These are phyloP conservation scores for Ramaria rubella DNA, from an alignment of 768 basidiomycete genomes.

Conservation along the genomic window DNA sequence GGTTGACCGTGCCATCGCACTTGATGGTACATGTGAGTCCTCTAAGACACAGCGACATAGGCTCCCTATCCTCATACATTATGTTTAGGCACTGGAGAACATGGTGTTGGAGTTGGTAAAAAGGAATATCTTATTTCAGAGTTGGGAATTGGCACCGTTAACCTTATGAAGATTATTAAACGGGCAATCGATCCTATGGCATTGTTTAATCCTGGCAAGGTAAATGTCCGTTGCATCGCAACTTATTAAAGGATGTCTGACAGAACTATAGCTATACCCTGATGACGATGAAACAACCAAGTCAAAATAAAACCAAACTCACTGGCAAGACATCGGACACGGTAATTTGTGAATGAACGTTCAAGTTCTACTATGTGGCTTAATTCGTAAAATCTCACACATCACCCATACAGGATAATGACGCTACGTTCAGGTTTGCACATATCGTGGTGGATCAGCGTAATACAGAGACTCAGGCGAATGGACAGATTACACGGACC, in stretches of 20 bases:
- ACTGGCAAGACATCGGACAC: too few species aligned
- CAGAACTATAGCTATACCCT: not conserved
- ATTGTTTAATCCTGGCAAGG: constrained; percentile 45
- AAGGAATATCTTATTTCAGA: constrained; percentile 41
- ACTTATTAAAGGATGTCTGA: not conserved
- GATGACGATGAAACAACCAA: not conserved
- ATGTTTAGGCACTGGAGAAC: constrained; percentile 33
- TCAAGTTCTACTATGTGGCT: too few species aligned
- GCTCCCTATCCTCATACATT: not conserved
- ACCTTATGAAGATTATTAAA: constrained; percentile 47
- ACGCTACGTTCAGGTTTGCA: too few species aligned
- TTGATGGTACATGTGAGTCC: constrained; percentile 31
- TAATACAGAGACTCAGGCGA: too few species aligned
- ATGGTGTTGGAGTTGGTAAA: constrained; percentile 43
- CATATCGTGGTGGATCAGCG: too few species aligned
- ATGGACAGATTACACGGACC: too few species aligned
- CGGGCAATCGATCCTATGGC: constrained; percentile 37
- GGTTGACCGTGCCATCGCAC: constrained; percentile 29
- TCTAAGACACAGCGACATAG: not conserved
- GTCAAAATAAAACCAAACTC: too few species aligned
- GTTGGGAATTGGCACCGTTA: constrained; percentile 43
- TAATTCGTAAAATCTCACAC: too few species aligned
- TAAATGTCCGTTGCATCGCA: constrained; percentile 6
- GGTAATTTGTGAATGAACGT: too few species aligned
- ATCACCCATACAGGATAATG: too few species aligned